Conservation (phyloP, 257 asterid species). For the Solanum phureja region DNA sequence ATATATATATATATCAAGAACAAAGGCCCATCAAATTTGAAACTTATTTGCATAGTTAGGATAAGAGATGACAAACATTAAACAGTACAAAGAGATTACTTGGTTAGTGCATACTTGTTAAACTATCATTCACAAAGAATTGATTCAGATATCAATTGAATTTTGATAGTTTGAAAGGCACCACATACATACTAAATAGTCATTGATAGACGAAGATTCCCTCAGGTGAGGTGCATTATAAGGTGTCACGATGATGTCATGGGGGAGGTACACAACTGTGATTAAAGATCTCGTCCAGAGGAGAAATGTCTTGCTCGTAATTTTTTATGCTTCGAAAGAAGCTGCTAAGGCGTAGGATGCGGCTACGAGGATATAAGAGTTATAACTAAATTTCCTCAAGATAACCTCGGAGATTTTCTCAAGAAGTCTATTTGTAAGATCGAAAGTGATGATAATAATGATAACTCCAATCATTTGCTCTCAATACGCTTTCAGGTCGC, state of each 20-base stretch:
- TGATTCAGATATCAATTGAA: neutral
- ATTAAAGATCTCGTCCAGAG: slow-evolving; percentile 1
- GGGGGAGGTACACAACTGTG: neutral
- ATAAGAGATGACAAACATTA: neutral
- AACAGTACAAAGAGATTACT: neutral
- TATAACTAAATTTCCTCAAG: neutral
- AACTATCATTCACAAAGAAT: neutral
- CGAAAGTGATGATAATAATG: neutral
- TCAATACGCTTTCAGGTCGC: neutral
- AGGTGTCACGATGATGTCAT: neutral
- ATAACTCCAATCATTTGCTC: neutral
- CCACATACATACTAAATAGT: neutral
- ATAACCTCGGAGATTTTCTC: neutral
- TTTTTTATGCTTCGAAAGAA: neutral
- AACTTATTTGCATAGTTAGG: neutral
- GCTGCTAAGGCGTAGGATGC: neutral
- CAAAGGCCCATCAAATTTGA: neutral
- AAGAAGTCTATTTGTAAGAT: neutral
- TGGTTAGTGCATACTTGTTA: neutral
- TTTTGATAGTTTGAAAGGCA: neutral
- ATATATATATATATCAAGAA: too few relatives aligned
- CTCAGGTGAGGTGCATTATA: neutral
- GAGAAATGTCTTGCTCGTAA: neutral
- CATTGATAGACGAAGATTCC: neutral
- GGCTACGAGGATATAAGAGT: neutral